Conservation (phyloP, 176 grass and related monocot genomes). For the Phoenix roebelenii region DNA sequence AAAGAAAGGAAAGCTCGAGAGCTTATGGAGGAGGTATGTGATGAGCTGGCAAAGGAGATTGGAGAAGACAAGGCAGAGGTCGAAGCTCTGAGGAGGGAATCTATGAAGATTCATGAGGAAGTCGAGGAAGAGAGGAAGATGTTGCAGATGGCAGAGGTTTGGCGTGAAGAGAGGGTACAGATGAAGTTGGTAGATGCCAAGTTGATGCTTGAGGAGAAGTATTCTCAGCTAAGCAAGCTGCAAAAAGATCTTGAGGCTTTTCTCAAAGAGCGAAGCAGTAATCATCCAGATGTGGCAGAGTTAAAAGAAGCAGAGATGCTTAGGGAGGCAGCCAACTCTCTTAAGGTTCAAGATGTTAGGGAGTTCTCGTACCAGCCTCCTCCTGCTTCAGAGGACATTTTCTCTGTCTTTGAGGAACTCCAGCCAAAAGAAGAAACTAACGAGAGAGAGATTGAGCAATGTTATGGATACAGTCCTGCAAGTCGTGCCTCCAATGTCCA, state of each 20-base stretch:
- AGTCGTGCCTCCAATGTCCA: too few relatives aligned
- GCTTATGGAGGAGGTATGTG: conserved; percentile 1
- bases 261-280: background rate
- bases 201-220: conserved; percentile 6
- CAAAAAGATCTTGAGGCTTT: background rate
- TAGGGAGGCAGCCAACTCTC: background rate
- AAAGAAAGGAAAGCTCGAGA: conserved; percentile 7
- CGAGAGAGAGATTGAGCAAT: too few relatives aligned
- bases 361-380: background rate
- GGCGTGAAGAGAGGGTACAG: conserved; percentile 13
- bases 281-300: background rate
- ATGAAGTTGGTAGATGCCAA: conserved; percentile 11
- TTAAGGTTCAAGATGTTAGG: background rate
- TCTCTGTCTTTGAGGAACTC: too few relatives aligned
- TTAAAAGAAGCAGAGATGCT: background rate
- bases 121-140: conserved; percentile 8
- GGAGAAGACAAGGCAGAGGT: conserved; percentile 7
- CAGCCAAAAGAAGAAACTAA: too few relatives aligned
- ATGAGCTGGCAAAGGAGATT: conserved; percentile 6
- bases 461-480: too few relatives aligned
- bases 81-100: conserved; percentile 5
- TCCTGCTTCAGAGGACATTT: too few relatives aligned
- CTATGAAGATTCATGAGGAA: conserved; percentile 4
- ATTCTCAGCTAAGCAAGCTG: conserved; percentile 1
- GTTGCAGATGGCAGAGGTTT: conserved; percentile 13